Evolutionary conservation across 352 stramenopile species (phyloP).

Genomic region (Phytophthora pini): DNA sequence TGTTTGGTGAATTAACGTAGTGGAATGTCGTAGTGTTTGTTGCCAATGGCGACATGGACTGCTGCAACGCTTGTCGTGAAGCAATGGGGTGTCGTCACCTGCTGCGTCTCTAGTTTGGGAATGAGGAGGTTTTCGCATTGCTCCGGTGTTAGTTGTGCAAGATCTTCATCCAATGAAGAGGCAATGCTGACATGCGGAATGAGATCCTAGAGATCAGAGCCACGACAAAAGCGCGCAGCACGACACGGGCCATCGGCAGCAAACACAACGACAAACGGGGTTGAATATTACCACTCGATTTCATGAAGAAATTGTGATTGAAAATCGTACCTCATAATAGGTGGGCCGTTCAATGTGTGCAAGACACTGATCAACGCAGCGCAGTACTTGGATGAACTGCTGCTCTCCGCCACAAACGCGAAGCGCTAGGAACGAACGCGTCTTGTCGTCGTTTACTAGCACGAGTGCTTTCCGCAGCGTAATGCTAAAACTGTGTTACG

Average conservation of each 20-base stretch:
- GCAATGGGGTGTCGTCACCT: conserved; percentile 17
- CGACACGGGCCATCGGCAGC: conserved; percentile 42
- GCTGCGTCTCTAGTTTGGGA: conserved; percentile 23
- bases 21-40: conserved; percentile 83
- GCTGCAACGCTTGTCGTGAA: conserved; percentile 32
- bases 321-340: conserved; percentile 69
- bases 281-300: conserved; percentile 34
- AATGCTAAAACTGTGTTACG: conserved; percentile 53
- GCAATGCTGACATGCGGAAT: conserved; percentile 86
- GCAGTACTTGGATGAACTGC: conserved; percentile 48
- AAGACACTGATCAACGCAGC: conserved; percentile 73
- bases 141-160: conserved; percentile 48
- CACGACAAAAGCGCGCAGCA: conserved; percentile 12
- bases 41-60: conserved; percentile 79
- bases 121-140: conserved; percentile 41
- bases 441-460: conserved; percentile 77
- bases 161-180: conserved; percentile 59
- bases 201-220: conserved; percentile 52
- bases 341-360: conserved; percentile 47
- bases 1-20: conserved; percentile 42
- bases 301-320: conserved; percentile 4
- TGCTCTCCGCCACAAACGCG: conserved; percentile 45
- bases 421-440: conserved; percentile 77
- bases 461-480: conserved; percentile 47
- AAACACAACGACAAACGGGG: conserved; percentile 43